These are phyloP conservation scores for Tripterygium wilfordii DNA, from an alignment of 177 flowering plant genomes.

Conservation along the genomic window DNA sequence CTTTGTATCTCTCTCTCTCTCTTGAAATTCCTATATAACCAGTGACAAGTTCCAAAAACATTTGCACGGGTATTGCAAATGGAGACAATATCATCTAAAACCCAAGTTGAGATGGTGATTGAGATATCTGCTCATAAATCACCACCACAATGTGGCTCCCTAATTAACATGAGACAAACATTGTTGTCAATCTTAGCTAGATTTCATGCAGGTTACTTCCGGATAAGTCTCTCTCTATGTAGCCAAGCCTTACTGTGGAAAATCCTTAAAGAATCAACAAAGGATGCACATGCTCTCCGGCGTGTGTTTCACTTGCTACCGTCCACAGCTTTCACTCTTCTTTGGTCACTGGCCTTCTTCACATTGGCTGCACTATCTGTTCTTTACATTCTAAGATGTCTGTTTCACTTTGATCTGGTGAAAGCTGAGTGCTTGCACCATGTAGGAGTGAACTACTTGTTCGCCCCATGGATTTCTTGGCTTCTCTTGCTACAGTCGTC, in stretches of 20 bases:
- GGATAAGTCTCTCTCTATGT: slow-evolving; percentile 34
- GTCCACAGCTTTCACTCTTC: slow-evolving; percentile 14
- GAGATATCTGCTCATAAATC: background rate
- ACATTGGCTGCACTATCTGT: slow-evolving; percentile 18
- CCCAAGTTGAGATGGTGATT: slow-evolving; percentile 1
- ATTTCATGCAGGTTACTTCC: slow-evolving; percentile 45
- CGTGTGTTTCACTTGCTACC: slow-evolving; percentile 16
- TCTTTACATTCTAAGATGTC: slow-evolving; percentile 26
- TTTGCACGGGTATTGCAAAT: no score
- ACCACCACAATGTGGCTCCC: background rate
- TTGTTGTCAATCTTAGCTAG: slow-evolving; percentile 12
- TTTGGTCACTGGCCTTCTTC: slow-evolving; percentile 32
- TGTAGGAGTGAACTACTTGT: slow-evolving; percentile 42
- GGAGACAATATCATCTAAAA: slow-evolving; percentile 1
- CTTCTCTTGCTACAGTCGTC: slow-evolving; percentile 37
- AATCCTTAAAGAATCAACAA: slow-evolving; percentile 8
- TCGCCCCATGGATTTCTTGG: slow-evolving; percentile 51
- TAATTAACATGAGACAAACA: background rate
- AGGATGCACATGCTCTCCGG: slow-evolving; percentile 12
- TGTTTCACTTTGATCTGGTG: slow-evolving; percentile 26
- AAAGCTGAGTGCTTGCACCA: slow-evolving; percentile 36
- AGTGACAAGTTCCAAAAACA: no score
- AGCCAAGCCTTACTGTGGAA: slow-evolving; percentile 47
- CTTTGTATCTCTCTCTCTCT: no score
- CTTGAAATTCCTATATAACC: no score